Evolutionary conservation across 208 protist species (phyloP).

Genomic region (Blastocrithidia nonstop): DNA sequence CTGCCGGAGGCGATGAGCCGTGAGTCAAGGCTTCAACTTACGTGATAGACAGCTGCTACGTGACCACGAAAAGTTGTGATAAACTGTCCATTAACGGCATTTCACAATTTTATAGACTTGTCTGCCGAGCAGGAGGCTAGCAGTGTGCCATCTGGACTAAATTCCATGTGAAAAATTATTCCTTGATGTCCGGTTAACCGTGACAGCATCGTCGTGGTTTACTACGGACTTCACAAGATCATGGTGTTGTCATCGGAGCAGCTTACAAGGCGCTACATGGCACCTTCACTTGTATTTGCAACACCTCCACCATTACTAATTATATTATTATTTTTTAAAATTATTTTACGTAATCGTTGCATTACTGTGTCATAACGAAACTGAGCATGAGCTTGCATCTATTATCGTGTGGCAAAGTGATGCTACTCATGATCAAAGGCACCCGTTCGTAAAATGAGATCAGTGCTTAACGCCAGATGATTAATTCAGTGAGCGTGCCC

Average conservation of each 20-base stretch:
- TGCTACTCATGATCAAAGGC: constrained; percentile 89
- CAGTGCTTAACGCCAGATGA: constrained; percentile 93
- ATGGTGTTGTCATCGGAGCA: constrained; percentile 97
- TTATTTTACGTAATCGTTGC: too few relatives aligned
- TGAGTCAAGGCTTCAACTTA: constrained; percentile 92
- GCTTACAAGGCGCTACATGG: constrained; percentile 85
- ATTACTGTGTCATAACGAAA: constrained; percentile 77
- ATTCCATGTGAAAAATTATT: constrained; percentile 90
- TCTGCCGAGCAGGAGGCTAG: constrained; percentile 97
- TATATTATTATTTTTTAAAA: too few relatives aligned
- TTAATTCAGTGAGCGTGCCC: constrained; percentile 99
- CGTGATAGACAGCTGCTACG: constrained; percentile 95
- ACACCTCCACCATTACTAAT: too few relatives aligned
- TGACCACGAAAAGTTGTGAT: constrained; percentile 91
- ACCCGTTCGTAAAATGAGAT: constrained; percentile 92
- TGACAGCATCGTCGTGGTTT: constrained; percentile 64
- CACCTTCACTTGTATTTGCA: constrained; percentile 12
- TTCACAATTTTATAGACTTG: constrained; percentile 96
- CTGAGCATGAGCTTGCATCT: constrained; percentile 42
- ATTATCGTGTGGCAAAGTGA: constrained; percentile 27
- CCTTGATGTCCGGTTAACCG: constrained; percentile 90
- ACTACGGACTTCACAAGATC: constrained; percentile 91
- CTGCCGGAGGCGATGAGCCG: constrained; percentile 89
- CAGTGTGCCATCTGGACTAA: constrained; percentile 93
- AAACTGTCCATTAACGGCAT: constrained; percentile 82